A percentile compares a stretch with the other conserved stretches of the same genome.
Evolutionary conservation across 805 yeast genomes (phyloP).

Genomic region (Naumovozyma castellii): DNA sequence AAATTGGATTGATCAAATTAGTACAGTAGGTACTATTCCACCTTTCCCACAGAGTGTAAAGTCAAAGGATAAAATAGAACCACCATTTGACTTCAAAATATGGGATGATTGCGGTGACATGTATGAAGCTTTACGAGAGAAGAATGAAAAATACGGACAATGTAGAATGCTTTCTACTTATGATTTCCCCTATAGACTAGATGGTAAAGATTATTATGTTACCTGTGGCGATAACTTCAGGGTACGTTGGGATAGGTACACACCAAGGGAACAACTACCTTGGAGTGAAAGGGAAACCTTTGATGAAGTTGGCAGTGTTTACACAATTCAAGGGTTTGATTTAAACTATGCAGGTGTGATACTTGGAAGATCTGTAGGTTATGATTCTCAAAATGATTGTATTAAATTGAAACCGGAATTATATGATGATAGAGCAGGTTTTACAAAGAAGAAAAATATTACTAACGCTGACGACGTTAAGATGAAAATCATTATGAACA

Average conservation of each 20-base stretch:
- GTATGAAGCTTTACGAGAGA: constrained; percentile 30
- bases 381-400: constrained; percentile 30
- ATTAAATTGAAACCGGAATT: constrained; percentile 30
- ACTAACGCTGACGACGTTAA: constrained; percentile 30
- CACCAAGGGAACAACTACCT: constrained; percentile 33
- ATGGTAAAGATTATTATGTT: constrained; percentile 38
- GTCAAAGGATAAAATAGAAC: constrained; percentile 11
- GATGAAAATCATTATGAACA: constrained; percentile 35
- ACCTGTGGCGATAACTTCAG: constrained; percentile 36
- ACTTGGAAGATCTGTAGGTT: constrained; percentile 35
- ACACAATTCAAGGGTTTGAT: constrained; percentile 41
- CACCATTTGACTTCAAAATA: constrained; percentile 28
- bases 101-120: constrained; percentile 36
- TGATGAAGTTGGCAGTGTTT: constrained; percentile 41
- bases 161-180: constrained; percentile 37
- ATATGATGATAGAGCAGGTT: constrained; percentile 40
- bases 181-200: constrained; percentile 39
- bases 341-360: constrained; percentile 40
- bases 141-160: constrained; percentile 32
- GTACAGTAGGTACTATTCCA: constrained; percentile 30
- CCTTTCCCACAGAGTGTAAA: constrained; percentile 24
- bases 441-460: constrained; percentile 35
- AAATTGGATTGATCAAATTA: constrained; percentile 33
- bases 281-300: constrained; percentile 42
- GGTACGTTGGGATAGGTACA: constrained; percentile 39